Evolutionary conservation across 306 rosid species (phyloP).

Genomic region (Corylus avellana): DNA sequence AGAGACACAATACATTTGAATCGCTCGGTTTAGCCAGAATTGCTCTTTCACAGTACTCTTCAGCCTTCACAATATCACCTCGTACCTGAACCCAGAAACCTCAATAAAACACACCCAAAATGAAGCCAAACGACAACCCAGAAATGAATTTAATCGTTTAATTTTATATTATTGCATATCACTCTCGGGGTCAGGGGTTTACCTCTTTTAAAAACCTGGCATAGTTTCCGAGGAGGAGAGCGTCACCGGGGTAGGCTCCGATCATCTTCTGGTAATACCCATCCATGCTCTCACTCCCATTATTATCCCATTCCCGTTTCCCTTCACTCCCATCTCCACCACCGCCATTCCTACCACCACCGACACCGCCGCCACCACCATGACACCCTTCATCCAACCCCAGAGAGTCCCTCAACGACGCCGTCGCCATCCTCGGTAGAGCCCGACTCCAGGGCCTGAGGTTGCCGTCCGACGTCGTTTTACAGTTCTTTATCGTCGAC

Average conservation of each 20-base stretch:
- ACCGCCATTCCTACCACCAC: neutral
- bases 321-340: neutral
- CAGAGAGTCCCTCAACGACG: neutral
- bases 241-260: slow-evolving; percentile 10
- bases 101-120: neutral
- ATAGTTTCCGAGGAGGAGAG: slow-evolving; percentile 32
- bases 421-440: neutral
- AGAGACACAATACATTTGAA: slow-evolving; percentile 22
- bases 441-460: neutral
- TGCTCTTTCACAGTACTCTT: slow-evolving; percentile 31
- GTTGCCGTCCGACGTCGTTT: neutral
- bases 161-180: too few species aligned
- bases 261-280: slow-evolving; percentile 30
- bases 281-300: slow-evolving; percentile 16
- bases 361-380: neutral
- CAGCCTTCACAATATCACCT: slow-evolving; percentile 25
- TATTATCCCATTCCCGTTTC: neutral
- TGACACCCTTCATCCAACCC: slow-evolving; percentile 2
- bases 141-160: too few species aligned
- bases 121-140: too few species aligned
- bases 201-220: slow-evolving; percentile 36
- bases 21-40: slow-evolving; percentile 15
- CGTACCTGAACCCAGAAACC: slow-evolving; percentile 2
- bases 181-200: neutral
- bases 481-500: neutral